Evolutionary conservation across 2,329 filamentous ascomycete genomes (phyloP).

Genomic region (Neurospora crassa): DNA sequence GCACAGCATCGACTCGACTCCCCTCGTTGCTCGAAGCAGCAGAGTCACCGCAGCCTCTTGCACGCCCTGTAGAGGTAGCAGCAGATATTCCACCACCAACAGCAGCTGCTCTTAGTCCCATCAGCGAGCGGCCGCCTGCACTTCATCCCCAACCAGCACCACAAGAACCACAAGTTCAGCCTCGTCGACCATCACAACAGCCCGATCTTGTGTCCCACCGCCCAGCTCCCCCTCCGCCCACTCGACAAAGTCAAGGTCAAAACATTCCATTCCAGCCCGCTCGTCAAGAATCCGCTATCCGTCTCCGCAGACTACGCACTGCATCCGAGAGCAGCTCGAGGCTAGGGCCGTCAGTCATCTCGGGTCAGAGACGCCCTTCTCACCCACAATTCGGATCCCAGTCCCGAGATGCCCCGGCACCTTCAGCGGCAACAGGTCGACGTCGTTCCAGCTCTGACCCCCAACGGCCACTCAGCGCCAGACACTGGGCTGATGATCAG

Average conservation of each 20-base stretch:
- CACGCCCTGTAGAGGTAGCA: background rate
- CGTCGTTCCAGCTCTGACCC: conserved; percentile 19
- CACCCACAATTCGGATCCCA: background rate
- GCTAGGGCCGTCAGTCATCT: background rate
- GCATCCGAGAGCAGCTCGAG: background rate
- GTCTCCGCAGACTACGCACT: background rate
- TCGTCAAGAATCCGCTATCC: background rate
- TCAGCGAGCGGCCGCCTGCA: background rate
- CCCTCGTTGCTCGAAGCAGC: background rate
- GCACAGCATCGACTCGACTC: background rate
- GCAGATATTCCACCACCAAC: background rate
- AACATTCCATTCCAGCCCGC: background rate
- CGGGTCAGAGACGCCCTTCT: background rate
- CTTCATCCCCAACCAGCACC: background rate
- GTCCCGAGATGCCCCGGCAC: background rate
- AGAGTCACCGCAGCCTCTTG: background rate
- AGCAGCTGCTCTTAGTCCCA: background rate
- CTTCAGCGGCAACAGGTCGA: conserved; percentile 5
- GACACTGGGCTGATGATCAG: background rate
- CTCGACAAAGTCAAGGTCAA: background rate
- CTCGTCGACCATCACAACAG: background rate
- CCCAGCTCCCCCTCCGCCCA: background rate
- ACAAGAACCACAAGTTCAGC: background rate
- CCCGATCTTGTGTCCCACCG: background rate
- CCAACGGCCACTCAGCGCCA: conserved; percentile 9